Percentiles rank a stretch among this genome's conserved stretches.
phyloP scores from a whole-genome alignment of 2,329 filamentous ascomycete species.

The Fusarium sp. region DNA sequence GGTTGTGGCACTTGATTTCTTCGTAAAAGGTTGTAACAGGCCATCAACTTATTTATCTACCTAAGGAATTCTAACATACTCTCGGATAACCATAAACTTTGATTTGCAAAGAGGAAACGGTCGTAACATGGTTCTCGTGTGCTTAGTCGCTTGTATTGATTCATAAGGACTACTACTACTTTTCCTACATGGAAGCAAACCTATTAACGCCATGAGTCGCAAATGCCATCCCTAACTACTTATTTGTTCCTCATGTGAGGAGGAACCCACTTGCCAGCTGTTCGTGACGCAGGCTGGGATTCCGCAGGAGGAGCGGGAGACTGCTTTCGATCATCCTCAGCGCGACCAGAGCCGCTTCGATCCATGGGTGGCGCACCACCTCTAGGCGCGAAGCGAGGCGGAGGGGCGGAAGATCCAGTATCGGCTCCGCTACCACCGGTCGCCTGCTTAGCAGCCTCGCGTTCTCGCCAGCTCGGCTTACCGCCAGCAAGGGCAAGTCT shows the following conservation, averaged over 20 bases:
- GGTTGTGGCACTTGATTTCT: conserved; percentile 17
- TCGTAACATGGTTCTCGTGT: conserved; percentile 45
- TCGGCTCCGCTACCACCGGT: conserved; percentile 55
- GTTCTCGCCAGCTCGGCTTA: conserved; percentile 79
- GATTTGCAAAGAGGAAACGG: conserved; percentile 2
- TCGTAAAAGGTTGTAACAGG: conserved; percentile 13
- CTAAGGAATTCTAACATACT: conserved; percentile 10
- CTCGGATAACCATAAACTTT: conserved; percentile 21
- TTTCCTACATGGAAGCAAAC: conserved; percentile 53
- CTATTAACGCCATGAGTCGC: conserved; percentile 54
- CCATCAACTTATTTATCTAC: conserved; percentile 11
- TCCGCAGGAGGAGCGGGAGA: conserved; percentile 60
- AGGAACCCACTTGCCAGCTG: conserved; percentile 71
- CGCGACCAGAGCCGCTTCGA: conserved; percentile 58
- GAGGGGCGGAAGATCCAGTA: conserved; percentile 48
- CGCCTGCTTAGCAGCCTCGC: conserved; percentile 66
- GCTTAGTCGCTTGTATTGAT: conserved; percentile 46
- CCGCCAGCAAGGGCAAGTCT: conserved; percentile 67
- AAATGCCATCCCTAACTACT: conserved; percentile 38
- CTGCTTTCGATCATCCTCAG: conserved; percentile 53
- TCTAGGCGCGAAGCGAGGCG: conserved; percentile 55
- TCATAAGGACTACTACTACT: conserved; percentile 45
- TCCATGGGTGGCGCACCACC: conserved; percentile 58
- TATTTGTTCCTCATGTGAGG: conserved; percentile 55
- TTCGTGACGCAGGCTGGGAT: conserved; percentile 64